Evolutionary conservation across 805 yeast species (phyloP), one percentile per base, ranked within the genome.

Genomic region (Candida tibetensis): DNA sequence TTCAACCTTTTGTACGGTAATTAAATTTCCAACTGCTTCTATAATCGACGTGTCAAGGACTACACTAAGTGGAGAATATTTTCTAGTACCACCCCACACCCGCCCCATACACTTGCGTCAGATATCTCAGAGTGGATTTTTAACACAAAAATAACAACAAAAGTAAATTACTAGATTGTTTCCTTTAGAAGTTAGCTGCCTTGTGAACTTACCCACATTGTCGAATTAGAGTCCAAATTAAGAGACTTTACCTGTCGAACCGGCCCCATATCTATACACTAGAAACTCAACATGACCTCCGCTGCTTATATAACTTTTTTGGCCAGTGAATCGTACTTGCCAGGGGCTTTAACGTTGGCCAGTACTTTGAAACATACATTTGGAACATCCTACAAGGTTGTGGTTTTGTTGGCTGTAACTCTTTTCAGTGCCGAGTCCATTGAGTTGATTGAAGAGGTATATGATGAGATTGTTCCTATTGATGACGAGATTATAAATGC

Each of bases 291-390:
- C n/a, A 29, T 18, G 25, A 7, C 25, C 25, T 7, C 9, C 25
- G 10, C 25, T 10, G 38, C 63, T 6, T 59, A 47, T 44, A 58
- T 60, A 17, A 60, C 71, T 13, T 48, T 68, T 3, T 47, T 68
- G 22, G 47, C 65, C 14, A 57, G 56, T 39, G 51, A 63, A 25
- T 37, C 51, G 2, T 68, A 68, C 42, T 42, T 68, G 9, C 67
- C 72, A 0, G 73, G 73, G 4, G 55, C 62, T 3, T 43, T 68
- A 12, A 49, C 60, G 1, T 45, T 66, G 25, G 60, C 53, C 5
- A 36, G 50, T 18, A 52, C 66, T 4, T 38, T 66, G 31, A 41
- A 35, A 17, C 32, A 39, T 21, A 41, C 43, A 15, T 44, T 43
- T 21, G 30, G 48, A 6, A 48, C 61, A 17, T 31, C 39, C 21